Conservation (phyloP, 345 rosid genomes). For the Corymbia maculata region DNA sequence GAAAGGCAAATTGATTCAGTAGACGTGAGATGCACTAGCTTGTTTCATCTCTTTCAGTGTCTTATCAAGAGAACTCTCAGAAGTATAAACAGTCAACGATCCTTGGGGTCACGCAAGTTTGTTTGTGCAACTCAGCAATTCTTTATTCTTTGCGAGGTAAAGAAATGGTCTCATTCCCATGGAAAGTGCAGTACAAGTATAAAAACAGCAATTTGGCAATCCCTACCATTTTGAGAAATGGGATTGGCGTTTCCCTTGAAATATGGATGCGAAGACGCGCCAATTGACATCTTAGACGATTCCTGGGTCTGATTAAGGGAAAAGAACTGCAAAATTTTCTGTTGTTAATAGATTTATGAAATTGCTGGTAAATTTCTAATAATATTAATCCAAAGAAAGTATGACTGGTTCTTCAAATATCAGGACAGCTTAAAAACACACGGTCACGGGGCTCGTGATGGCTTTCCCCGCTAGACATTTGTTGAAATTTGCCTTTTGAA, state of each 20-base stretch:
- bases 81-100: background rate
- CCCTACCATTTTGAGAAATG: too few relatives aligned
- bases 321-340: too few relatives aligned
- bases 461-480: background rate
- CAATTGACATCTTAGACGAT: too few relatives aligned
- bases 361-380: too few relatives aligned
- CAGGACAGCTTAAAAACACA: background rate
- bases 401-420: background rate
- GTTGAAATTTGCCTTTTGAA: background rate
- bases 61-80: background rate
- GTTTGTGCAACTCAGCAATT: background rate
- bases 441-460: background rate
- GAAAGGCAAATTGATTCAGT: background rate
- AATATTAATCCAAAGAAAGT: too few relatives aligned
- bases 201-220: too few relatives aligned
- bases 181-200: background rate
- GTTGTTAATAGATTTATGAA: too few relatives aligned
- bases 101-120: background rate
- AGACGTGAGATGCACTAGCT: background rate
- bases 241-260: too few relatives aligned
- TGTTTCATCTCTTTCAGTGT: background rate
- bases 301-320: too few relatives aligned
- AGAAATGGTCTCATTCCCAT: background rate
- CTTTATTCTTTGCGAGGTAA: background rate
- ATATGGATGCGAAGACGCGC: too few relatives aligned